Base-by-base conservation (phyloP, 768 basidiomycete genomes). In the Amanita muscaria region DNA sequence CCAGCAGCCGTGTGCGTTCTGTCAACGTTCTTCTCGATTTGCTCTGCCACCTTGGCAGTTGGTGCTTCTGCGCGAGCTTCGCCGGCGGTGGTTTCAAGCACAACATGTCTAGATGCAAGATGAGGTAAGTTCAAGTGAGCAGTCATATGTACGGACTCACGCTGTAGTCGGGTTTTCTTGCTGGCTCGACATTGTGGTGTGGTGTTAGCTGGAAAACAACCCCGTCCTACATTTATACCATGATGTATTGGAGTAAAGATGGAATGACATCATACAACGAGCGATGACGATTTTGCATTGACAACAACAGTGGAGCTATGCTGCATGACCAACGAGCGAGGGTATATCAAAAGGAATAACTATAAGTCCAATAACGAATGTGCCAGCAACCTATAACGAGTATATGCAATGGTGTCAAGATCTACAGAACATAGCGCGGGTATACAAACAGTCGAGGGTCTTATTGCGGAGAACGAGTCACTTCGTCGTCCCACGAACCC, bases 401-500 rank as follows among this genome's bases (percentile, higher is more conserved):
- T n/a, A n/a, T n/a, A n/a, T n/a, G n/a, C n/a, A n/a, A n/a, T n/a
- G n/a, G n/a, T n/a, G n/a, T n/a, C n/a, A n/a, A n/a, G n/a, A n/a
- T n/a, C n/a, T n/a, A n/a, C n/a, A n/a, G n/a, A n/a, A n/a, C n/a
- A n/a, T n/a, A n/a, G n/a, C n/a, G n/a, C n/a, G n/a, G n/a, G n/a
- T n/a, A n/a, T n/a, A 22, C 4, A 47, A 46, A 34, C 29, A 15
- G 40, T 14, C 14, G 23, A 10, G 9, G 22, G 9, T 22, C 16
- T 14, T 19, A 16, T 41, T 21, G 35, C 22, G 23, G 41, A 6
- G 25, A 32, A 59, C 55, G 61, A 15, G 48, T 41, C 36, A 31
- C 58, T 38, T 78, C 77, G 21, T 78, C 73, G 47, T 82, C 82
- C 72, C 76, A 82, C 38, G 80, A 76, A 16, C 82, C 79, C 74